phyloP scores from a whole-genome alignment of 2,329 filamentous ascomycete genomes.

The Fusarium secorum region DNA sequence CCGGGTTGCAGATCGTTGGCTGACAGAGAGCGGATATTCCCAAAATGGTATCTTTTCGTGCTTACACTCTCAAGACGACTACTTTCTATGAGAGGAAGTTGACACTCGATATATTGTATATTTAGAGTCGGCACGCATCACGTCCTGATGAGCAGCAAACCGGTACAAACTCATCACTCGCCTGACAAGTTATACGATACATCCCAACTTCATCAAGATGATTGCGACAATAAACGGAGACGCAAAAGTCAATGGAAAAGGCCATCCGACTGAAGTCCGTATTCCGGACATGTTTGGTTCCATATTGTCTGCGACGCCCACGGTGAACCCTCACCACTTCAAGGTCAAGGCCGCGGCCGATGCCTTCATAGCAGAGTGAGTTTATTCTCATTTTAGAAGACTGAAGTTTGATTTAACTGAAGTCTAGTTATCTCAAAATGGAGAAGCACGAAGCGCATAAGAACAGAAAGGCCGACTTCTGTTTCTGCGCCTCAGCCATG shows the following conservation, averaged over 20 bases:
- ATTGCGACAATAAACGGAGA: background rate
- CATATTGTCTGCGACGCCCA: background rate
- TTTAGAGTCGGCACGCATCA: rapidly evolving
- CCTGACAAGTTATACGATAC: too few species aligned
- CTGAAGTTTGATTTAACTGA: rapidly evolving
- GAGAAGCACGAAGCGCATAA: background rate
- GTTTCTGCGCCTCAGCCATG: background rate
- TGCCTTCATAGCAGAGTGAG: background rate
- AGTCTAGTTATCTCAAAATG: background rate
- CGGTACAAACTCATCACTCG: background rate
- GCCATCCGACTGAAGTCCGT: background rate
- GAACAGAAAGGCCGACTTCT: background rate
- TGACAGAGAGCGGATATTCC: background rate
- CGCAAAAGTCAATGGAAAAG: background rate
- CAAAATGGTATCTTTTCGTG: background rate
- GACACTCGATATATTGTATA: background rate
- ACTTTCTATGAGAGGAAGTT: rapidly evolving
- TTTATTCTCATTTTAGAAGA: rapidly evolving
- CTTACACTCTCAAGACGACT: background rate
- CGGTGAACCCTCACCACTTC: background rate
- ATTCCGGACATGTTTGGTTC: background rate
- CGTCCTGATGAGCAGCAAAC: rapidly evolving
- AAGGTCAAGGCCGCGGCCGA: background rate
- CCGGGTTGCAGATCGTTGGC: background rate
- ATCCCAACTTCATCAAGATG: background rate